phyloP scores from a whole-genome alignment of 148 eudicot species.

The Chenopodium formosanum region DNA sequence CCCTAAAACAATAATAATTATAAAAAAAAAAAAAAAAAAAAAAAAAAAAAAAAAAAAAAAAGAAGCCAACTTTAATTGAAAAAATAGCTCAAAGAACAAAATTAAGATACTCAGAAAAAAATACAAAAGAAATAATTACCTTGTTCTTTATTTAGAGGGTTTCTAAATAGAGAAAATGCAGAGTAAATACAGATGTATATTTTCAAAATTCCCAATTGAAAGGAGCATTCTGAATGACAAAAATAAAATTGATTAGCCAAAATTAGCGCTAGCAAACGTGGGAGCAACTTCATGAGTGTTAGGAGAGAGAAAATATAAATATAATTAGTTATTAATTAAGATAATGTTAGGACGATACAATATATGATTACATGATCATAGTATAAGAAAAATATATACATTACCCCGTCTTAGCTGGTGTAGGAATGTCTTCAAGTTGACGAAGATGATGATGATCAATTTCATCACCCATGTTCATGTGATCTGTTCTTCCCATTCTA shows the following conservation, averaged over 20 bases:
- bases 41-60: background rate
- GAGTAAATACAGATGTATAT: constrained; percentile 22
- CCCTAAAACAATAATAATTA: background rate
- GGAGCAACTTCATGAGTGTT: constrained; percentile 37
- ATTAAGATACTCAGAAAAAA: background rate
- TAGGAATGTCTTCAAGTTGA: background rate
- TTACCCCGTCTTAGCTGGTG: constrained; percentile 1
- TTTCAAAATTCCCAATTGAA: background rate
- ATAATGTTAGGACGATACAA: background rate
- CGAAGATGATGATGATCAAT: background rate
- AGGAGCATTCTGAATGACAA: constrained; percentile 15
- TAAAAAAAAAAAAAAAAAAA: no score
- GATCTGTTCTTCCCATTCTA: background rate
- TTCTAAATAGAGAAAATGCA: constrained; percentile 11
- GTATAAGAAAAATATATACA: background rate
- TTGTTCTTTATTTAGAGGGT: background rate
- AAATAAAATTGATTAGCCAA: constrained; percentile 21
- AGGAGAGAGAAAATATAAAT: constrained; percentile 10
- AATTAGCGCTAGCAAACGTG: constrained; percentile 49
- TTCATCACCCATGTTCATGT: constrained; percentile 6
- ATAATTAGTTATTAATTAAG: constrained; percentile 7
- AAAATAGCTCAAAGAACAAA: background rate
- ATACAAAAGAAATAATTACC: background rate
- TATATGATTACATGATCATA: constrained; percentile 1
- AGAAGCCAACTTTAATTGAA: background rate